Base-by-base conservation (phyloP, 768 basidiomycete genomes). In the Agaricus bisporus region DNA sequence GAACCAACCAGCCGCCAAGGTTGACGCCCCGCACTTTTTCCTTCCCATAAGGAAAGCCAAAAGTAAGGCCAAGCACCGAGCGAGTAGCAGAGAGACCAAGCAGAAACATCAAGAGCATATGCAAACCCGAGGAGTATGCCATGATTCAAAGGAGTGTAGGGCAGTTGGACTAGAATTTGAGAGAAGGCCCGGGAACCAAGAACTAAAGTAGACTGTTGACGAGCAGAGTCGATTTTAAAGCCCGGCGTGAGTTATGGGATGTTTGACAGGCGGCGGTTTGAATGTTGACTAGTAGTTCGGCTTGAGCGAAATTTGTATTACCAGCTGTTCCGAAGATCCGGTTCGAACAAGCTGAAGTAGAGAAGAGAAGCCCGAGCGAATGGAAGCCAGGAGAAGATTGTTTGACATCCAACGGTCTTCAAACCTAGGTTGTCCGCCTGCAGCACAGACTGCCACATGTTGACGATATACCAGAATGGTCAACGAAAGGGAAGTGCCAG, bases 11-110 rank as follows among this genome's bases (percentile, higher is more conserved):
- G 49, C 75, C 76, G 38, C 89, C 90, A n/a, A 91, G 76, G 67
- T 86, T 91, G 57, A 91, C 90, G 53, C 90, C 90, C 9, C 89
- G 83, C 37, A 91, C 82, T 60, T 83, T 85, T 66, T 79, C 55
- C 3, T 75, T 73, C 25, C 85, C 88, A 60, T 91, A 91, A 7
- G 86, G 74, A 61, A 90, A 90, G 38, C 80, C 79, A 18, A 77
- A 79, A 17, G 68, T 67, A 62, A 59, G 58, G 61, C 61, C 64
- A 65, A 35, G 49, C 58, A 62, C 42, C 51, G 51, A 57, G 53
- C 59, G 57, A 64, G 61, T 53, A 41, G 57, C 46, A 43, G 59
- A 51, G 57, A 62, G 49, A 53, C 56, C 50, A 54, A 60, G 54
- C 46, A 51, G 36, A 42, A 41, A 22, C 39, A 15, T 22, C 35